Evolutionary conservation across 208 protist genomes (phyloP).

Genomic region (Crithidia fasciculata): DNA sequence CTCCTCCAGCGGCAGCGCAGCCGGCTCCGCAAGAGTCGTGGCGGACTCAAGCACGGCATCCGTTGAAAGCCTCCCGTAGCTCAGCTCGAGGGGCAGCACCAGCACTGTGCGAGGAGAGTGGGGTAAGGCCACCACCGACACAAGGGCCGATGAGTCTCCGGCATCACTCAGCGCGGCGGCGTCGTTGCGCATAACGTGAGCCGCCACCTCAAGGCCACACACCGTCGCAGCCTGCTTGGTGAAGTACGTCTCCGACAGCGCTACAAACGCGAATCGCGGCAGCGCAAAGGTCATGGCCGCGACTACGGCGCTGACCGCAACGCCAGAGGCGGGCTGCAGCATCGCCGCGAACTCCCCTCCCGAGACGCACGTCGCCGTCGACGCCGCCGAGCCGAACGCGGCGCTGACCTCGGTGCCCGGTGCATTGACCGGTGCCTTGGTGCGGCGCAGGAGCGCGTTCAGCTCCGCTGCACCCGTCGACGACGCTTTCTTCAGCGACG

Average conservation of each 20-base stretch:
- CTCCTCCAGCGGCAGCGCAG: not conserved
- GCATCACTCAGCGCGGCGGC: not conserved
- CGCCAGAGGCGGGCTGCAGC: conserved; percentile 11
- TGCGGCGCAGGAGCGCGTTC: not conserved
- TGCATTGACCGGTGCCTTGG: not conserved
- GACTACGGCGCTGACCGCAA: conserved; percentile 3
- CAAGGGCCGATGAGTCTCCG: not conserved
- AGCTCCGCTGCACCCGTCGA: not conserved
- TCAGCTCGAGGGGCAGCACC: not conserved
- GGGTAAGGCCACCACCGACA: not conserved
- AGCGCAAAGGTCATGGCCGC: conserved; percentile 12
- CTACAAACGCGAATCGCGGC: conserved; percentile 4
- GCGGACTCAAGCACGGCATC: not conserved
- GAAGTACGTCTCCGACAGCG: not conserved
- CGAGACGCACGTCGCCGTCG: not conserved
- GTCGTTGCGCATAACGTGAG: conserved; percentile 8
- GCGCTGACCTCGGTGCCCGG: not conserved
- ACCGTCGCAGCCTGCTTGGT: conserved; percentile 1
- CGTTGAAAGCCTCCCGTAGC: not conserved
- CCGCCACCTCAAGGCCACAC: conserved; percentile 7
- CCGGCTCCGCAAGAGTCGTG: too few relatives aligned
- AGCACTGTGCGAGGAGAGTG: not conserved
- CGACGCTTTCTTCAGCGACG: not conserved
- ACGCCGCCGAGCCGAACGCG: not conserved
- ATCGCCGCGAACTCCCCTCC: conserved; percentile 4